phyloP scores from a whole-genome alignment of 1,284 basidiomycete species.

The Ustilago bromivora region DNA sequence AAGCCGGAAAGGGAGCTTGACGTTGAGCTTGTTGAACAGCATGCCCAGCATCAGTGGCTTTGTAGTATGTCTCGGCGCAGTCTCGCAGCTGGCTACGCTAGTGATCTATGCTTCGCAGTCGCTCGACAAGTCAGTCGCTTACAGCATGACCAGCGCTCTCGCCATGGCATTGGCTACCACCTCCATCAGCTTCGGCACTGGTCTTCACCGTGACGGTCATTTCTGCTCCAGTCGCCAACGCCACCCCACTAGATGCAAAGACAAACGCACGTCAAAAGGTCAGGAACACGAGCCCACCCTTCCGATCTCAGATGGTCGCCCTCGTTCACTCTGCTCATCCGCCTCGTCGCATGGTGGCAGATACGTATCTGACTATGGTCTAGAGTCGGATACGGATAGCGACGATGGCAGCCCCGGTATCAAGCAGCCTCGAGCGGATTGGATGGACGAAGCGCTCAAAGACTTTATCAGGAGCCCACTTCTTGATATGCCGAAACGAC shows the following conservation, averaged over 20 bases:
- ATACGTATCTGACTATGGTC: slow-evolving; percentile 21
- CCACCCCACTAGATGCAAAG: not conserved
- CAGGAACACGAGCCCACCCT: not conserved
- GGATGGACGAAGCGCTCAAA: slow-evolving; percentile 24
- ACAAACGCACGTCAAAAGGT: not conserved
- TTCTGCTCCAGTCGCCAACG: not conserved
- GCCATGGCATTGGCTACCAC: not conserved
- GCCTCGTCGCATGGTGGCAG: slow-evolving; percentile 17
- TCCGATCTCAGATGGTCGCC: slow-evolving; percentile 1
- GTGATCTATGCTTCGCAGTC: slow-evolving; percentile 1
- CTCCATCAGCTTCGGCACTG: not conserved
- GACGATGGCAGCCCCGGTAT: not conserved
- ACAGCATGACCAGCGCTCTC: slow-evolving; percentile 3
- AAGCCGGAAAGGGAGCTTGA: not conserved
- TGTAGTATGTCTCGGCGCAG: slow-evolving; percentile 9
- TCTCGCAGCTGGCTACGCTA: slow-evolving; percentile 2
- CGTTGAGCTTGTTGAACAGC: not conserved
- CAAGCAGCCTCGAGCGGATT: slow-evolving; percentile 6
- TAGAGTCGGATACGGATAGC: slow-evolving; percentile 30
- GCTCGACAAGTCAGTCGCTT: not conserved
- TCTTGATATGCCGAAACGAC: slow-evolving; percentile 6
- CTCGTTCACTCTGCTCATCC: not conserved
- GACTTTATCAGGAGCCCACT: slow-evolving; percentile 14
- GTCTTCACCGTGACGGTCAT: not conserved
- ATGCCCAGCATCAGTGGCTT: not conserved